Evolutionary conservation across 2,329 filamentous ascomycete species (phyloP), one percentile per base, ranked within the genome.

Genomic region (Sclerotinia borealis): DNA sequence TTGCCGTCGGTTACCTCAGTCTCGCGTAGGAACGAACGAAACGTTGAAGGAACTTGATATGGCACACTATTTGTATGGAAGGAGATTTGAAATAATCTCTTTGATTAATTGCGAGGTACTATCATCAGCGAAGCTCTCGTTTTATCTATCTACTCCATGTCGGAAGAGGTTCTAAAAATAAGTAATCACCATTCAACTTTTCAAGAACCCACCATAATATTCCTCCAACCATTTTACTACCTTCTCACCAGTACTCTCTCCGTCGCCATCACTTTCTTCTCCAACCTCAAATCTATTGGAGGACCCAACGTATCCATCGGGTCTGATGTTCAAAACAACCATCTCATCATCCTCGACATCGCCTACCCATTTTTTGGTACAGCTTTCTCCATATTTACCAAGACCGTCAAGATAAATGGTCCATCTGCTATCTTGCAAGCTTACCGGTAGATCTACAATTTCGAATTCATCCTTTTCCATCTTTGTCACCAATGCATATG

Each of bases 231-330:
- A 83, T 34, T 67, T 60, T 2, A 74, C 74, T 2, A 79, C 79
- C 27, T 72, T 66, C 13, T 65, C 77, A 19, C 66, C 73, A 6
- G 59, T 52, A 9, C 49, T 55, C 29, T 45, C 29, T 37, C 74
- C 72, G n/a, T n/a, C n/a, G n/a, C n/a, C 73, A 6, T 59, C 54
- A 9, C 49, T 55, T 34, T 45, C 29, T 37, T 74, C 72, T 29
- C 64, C 68, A 27, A 67, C 72, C 0, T 70, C 66, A 69, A 77
- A 83, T 3, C 75, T 66, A 9, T 80, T 77, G 29, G 90, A 75
- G n/a, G 81, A 85, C 1, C 88, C 89, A 5, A 91, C 84, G 72
- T 91, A 92, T 13, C 89, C 88, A 74, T 92, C 89, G 0, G 89
- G 89, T 6, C 89, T 80, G 1, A 92, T 85, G 69, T 88, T 87